phyloP scores from a whole-genome alignment of 352 stramenopile genomes.

The Elongisporangium anandrum region DNA sequence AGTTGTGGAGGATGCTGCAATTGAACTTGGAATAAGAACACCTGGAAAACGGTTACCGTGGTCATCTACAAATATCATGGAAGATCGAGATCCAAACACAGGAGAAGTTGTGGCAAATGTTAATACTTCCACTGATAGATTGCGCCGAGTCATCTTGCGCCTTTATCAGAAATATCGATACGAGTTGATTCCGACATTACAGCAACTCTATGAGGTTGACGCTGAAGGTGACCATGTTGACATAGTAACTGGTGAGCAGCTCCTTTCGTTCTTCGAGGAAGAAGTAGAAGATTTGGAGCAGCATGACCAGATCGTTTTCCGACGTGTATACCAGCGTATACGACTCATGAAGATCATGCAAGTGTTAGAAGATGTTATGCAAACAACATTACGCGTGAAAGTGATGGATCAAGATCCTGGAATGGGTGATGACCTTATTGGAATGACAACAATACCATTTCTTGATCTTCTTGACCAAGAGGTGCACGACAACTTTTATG shows the following conservation, averaged over 20 bases:
- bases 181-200: slow-evolving; percentile 47
- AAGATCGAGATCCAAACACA: not conserved
- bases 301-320: slow-evolving; percentile 44
- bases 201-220: slow-evolving; percentile 48
- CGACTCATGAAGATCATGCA: slow-evolving; percentile 50
- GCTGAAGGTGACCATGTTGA: slow-evolving; percentile 29
- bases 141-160: slow-evolving; percentile 55
- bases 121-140: slow-evolving; percentile 35
- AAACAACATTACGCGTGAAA: slow-evolving; percentile 43
- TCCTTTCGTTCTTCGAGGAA: slow-evolving; percentile 55
- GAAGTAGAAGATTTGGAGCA: slow-evolving; percentile 65
- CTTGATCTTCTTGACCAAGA: slow-evolving; percentile 66
- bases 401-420: slow-evolving; percentile 52
- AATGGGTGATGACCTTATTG: slow-evolving; percentile 43
- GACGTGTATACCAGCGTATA: slow-evolving; percentile 46
- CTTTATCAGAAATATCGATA: slow-evolving; percentile 46
- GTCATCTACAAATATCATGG: slow-evolving; percentile 15
- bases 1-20: slow-evolving; percentile 43
- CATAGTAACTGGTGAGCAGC: slow-evolving; percentile 27
- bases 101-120: slow-evolving; percentile 38
- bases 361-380: slow-evolving; percentile 64
- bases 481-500: slow-evolving; percentile 54
- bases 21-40: slow-evolving; percentile 39
- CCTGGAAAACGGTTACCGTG: slow-evolving; percentile 33
- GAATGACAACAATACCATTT: slow-evolving; percentile 52